Base-by-base conservation (phyloP, 768 basidiomycete genomes). In the Trametes cingulata region DNA sequence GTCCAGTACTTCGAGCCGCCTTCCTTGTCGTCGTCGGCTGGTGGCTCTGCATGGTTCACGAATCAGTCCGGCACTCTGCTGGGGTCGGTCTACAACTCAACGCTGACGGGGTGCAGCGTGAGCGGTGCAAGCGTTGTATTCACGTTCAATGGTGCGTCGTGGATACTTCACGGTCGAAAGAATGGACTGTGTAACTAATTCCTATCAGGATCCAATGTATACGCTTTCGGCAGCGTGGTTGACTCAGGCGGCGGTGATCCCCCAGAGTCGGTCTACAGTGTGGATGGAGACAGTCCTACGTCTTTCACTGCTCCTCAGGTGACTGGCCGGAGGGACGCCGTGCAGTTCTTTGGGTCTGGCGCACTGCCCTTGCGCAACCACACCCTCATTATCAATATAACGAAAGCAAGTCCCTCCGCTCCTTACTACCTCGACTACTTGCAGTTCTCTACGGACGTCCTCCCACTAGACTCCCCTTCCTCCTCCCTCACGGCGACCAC, bases 381-480 rank as follows among this genome's bases (percentile, higher is more conserved):
- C 14, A 54, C 52, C 41, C 52, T 54, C 29, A 43, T 27, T 19
- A 35, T 43, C 41, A 43, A 54, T 17, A 33, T 54, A n/a, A 33
- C 41, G 19, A 14, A 8, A 41, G 27, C 52, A 33, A 54, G 27
- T 17, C 19, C 41, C 3, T 8, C 19, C 6, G 52, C 52, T 7
- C 52, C 41, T 13, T 54, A 43, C 29, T 54, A 43, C 20, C 41
- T 54, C 12, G 52, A 54, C 29, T 54, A 45, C 52, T 17, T 54
- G 6, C 42, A 54, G 42, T 43, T 43, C 22, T 19, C 41, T 15
- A 19, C 6, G 12, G 27, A 54, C 27, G 41, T 15, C 41, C 27
- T 54, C 10, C 52, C 29, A 17, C 12, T 24, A 13, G 10, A 9
- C 12, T 14, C 27, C 40, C 22, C 27, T 13, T 7, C 6, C n/a